These are phyloP conservation scores for Yamadazyma songkhlaensis DNA, from an alignment of 1,139 yeast species.

Conservation along the genomic window DNA sequence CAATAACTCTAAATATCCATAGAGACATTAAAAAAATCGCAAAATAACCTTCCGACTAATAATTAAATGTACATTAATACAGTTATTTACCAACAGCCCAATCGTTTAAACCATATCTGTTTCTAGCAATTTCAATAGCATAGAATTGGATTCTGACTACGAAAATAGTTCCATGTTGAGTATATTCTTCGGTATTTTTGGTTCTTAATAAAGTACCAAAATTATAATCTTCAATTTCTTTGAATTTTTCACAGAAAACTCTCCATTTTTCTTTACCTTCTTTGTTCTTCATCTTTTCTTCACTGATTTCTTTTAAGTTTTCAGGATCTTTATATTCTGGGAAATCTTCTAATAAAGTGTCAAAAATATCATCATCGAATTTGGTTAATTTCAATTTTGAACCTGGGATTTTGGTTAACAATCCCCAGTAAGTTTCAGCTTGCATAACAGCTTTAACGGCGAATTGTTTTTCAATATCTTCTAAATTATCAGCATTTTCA, in stretches of 20 bases:
- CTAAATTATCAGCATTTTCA: constrained; percentile 57
- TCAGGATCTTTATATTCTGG: constrained; percentile 75
- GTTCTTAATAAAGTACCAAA: constrained; percentile 90
- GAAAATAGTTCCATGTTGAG: constrained; percentile 81
- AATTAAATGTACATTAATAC: neutral
- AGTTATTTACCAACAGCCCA: constrained; percentile 56
- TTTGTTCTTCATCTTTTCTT: constrained; percentile 78
- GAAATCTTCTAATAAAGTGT: constrained; percentile 65
- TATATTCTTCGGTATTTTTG: constrained; percentile 68
- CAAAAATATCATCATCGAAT: constrained; percentile 79
- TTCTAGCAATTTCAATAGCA: constrained; percentile 93
- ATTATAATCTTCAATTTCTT: constrained; percentile 84
- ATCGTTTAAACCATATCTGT: constrained; percentile 85
- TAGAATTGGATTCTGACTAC: constrained; percentile 92
- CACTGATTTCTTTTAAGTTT: constrained; percentile 57
- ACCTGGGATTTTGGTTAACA: constrained; percentile 73
- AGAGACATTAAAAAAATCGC: neutral
- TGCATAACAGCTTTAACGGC: constrained; percentile 97
- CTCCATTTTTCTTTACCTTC: constrained; percentile 91
- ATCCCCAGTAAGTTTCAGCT: constrained; percentile 90
- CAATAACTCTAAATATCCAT: neutral
- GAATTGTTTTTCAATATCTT: constrained; percentile 87
- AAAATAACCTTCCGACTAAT: neutral
- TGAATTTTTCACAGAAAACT: constrained; percentile 77
- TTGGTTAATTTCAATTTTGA: constrained; percentile 74